Conservation (phyloP, 805 yeast genomes). For the Monosporozyma solicola region DNA sequence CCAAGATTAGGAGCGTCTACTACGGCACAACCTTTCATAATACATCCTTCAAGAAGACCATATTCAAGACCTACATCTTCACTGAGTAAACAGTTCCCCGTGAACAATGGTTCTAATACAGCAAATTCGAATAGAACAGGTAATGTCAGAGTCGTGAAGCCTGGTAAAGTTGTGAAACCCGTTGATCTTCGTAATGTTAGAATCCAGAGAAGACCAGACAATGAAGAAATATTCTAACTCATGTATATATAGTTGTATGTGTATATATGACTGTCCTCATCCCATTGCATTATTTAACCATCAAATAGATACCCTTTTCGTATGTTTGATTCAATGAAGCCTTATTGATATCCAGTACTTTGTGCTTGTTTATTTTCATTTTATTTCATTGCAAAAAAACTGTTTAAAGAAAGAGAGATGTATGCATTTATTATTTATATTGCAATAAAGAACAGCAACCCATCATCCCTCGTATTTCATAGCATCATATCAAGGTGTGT, state of each 20-base stretch:
- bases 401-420: no score
- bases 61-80: conserved; percentile 8
- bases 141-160: not conserved
- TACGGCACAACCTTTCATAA: not conserved
- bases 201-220: not conserved
- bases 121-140: not conserved
- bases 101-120: not conserved
- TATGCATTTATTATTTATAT: no score
- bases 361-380: no score
- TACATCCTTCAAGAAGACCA: conserved; percentile 1
- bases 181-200: not conserved
- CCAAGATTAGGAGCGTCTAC: conserved; percentile 1
- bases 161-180: not conserved
- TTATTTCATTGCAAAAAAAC: no score
- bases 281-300: not conserved
- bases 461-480: no score
- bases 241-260: not conserved
- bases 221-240: not conserved
- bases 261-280: not conserved
- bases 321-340: no score
- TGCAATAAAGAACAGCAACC: no score
- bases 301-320: not conserved
- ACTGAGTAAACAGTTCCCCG: conserved; percentile 6
- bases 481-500: no score
- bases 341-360: no score